Evolutionary conservation across 192 early-diverging fungal species (phyloP).

Genomic region (Backusella morwellensis): DNA sequence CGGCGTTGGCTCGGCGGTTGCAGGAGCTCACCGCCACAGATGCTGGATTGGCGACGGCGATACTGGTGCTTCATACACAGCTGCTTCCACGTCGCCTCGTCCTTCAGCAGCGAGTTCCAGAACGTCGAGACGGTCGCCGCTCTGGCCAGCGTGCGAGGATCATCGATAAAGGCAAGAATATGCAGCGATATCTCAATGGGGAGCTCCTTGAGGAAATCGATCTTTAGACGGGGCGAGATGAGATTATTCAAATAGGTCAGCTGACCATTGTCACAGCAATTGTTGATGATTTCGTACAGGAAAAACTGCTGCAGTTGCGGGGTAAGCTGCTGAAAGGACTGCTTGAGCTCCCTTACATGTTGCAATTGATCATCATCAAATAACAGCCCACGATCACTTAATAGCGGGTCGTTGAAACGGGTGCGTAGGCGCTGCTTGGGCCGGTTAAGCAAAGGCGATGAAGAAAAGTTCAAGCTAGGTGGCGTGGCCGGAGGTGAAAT

Average conservation of each 20-base stretch:
- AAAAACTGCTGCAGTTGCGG: slow-evolving; percentile 30
- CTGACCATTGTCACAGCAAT: slow-evolving; percentile 46
- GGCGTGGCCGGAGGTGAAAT: slow-evolving; percentile 36
- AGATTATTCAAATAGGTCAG: slow-evolving; percentile 45
- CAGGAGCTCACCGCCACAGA: slow-evolving; percentile 24
- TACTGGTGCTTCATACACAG: slow-evolving; percentile 37
- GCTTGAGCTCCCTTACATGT: slow-evolving; percentile 23
- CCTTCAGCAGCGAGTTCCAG: slow-evolving; percentile 52
- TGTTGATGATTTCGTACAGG: slow-evolving; percentile 40
- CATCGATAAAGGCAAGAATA: slow-evolving; percentile 84
- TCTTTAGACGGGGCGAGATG: slow-evolving; percentile 67
- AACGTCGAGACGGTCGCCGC: slow-evolving; percentile 66
- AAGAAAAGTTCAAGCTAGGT: slow-evolving; percentile 19
- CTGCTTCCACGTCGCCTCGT: slow-evolving; percentile 44
- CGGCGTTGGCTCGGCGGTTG: slow-evolving; percentile 22
- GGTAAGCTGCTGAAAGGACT: slow-evolving; percentile 36
- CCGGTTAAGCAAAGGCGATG: slow-evolving; percentile 17
- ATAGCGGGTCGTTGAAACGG: not conserved
- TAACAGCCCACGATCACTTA: slow-evolving; percentile 1
- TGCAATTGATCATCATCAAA: slow-evolving; percentile 22
- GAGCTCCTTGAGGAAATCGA: slow-evolving; percentile 84
- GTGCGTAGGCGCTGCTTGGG: slow-evolving; percentile 9
- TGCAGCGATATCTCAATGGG: slow-evolving; percentile 73
- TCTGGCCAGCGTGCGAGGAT: slow-evolving; percentile 69
- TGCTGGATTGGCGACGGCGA: slow-evolving; percentile 26